Evolutionary conservation across 495 filamentous ascomycete species (phyloP).

Genomic region (Penicillium canariense): DNA sequence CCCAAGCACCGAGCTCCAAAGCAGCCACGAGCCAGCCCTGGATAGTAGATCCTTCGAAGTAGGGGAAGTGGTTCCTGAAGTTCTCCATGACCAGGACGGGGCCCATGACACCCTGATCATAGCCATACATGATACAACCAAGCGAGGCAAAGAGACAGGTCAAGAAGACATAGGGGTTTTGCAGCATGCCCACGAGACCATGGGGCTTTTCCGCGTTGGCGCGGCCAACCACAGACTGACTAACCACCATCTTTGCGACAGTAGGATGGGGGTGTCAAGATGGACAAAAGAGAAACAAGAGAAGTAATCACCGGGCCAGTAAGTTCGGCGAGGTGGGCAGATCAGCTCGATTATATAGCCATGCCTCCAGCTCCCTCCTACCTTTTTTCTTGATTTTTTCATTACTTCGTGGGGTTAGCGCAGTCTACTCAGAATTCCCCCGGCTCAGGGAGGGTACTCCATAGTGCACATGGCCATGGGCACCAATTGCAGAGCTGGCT

Average conservation of each 20-base stretch:
- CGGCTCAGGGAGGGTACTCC: slow-evolving; percentile 1
- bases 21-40: slow-evolving; percentile 78
- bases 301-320: neutral
- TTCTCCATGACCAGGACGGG: slow-evolving; percentile 42
- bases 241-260: slow-evolving; percentile 20
- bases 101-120: slow-evolving; percentile 81
- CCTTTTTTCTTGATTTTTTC: slow-evolving; percentile 2
- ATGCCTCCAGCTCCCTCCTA: neutral
- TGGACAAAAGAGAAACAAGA: neutral
- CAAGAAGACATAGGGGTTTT: slow-evolving; percentile 38
- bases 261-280: neutral
- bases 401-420: slow-evolving; percentile 9
- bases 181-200: slow-evolving; percentile 35
- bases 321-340: neutral
- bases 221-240: slow-evolving; percentile 37
- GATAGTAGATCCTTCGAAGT: slow-evolving; percentile 57
- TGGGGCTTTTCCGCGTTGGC: slow-evolving; percentile 35
- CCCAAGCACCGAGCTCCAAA: slow-evolving; percentile 79
- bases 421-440: slow-evolving; percentile 1
- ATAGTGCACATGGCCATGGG: neutral
- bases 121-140: slow-evolving; percentile 60
- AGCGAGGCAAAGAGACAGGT: slow-evolving; percentile 66
- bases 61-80: slow-evolving; percentile 41
- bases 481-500: slow-evolving; percentile 2
- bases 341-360: slow-evolving; percentile 13